These are phyloP conservation scores for Chrysosporium queenslandicum DNA, from an alignment of 2,329 filamentous ascomycete species.

Conservation along the genomic window DNA sequence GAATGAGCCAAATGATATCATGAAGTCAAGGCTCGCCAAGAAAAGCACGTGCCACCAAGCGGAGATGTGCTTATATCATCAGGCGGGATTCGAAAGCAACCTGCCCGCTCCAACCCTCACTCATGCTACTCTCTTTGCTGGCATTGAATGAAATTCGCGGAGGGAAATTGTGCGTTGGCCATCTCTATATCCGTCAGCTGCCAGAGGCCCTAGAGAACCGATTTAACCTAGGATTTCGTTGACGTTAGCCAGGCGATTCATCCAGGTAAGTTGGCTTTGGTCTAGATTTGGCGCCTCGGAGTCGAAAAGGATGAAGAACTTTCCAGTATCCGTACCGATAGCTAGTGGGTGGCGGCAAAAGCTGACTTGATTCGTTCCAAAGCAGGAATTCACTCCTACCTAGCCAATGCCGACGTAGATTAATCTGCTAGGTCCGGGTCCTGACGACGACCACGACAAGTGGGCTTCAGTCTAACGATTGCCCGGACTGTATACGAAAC, in stretches of 20 bases:
- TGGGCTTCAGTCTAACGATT: neutral
- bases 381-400: neutral
- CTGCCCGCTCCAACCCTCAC: neutral
- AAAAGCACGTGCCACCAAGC: neutral
- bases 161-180: neutral
- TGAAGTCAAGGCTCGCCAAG: neutral
- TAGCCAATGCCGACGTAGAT: conserved; percentile 3
- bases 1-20: conserved; percentile 9
- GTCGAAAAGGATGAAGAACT: neutral
- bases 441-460: neutral
- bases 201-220: too few relatives aligned
- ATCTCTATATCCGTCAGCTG: too few relatives aligned
- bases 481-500: neutral
- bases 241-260: too few relatives aligned
- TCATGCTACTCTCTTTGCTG: neutral
- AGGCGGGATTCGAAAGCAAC: conserved; percentile 10
- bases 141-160: neutral
- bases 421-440: neutral
- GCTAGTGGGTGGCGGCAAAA: neutral
- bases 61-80: neutral
- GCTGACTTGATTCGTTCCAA: neutral
- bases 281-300: too few relatives aligned
- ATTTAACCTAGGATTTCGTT: too few relatives aligned
- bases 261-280: too few relatives aligned
- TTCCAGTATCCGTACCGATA: neutral